Base-by-base conservation (phyloP, 768 basidiomycete genomes). In the Mrakia blollopis region DNA sequence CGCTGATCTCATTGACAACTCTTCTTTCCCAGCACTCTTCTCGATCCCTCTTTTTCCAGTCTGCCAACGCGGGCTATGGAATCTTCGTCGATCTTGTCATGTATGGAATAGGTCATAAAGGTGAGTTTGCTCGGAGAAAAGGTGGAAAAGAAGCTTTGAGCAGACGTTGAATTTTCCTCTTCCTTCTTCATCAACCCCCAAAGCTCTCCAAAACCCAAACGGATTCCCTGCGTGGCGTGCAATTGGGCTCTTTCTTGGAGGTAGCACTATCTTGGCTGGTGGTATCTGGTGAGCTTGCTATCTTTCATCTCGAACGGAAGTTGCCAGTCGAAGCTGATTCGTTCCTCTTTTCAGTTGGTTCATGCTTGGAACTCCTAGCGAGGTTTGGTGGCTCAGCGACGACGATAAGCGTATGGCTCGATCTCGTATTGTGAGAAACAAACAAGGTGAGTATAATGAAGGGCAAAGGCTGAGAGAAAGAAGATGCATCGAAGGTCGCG, bases 351-450 rank as follows among this genome's bases (percentile, higher is more conserved):
- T 21, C 47, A 10, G 9, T 21, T 21, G 16, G 4, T 21, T 50
- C 47, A 50, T 14, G 47, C 23, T 77, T 80, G 81, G 81, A n/a
- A 81, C 78, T 6, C 81, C 81, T 6, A 74, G 63, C 30, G 79
- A 80, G 41, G 80, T 81, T 8, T 78, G 74, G 47, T 81, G 80
- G 81, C 75, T 81, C 21, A 61, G 47, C 61, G 75, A 74, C 41
- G 74, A 80, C 28, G 74, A 81, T 67, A 79, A 79, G 75, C 71
- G 52, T 21, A 80, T 80, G 79, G 47, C n/a, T n/a, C n/a, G n/a
- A n/a, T n/a, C n/a, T n/a, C n/a, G n/a, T n/a, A n/a, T n/a, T n/a
- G n/a, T n/a, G n/a, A n/a, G n/a, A n/a, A n/a, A n/a, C n/a, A n/a
- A n/a, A n/a, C n/a, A n/a, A n/a, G n/a, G n/a, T n/a, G n/a, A n/a